These are phyloP conservation scores for Penicillium tannophilum DNA, from an alignment of 495 filamentous ascomycete genomes.

Conservation along the genomic window DNA sequence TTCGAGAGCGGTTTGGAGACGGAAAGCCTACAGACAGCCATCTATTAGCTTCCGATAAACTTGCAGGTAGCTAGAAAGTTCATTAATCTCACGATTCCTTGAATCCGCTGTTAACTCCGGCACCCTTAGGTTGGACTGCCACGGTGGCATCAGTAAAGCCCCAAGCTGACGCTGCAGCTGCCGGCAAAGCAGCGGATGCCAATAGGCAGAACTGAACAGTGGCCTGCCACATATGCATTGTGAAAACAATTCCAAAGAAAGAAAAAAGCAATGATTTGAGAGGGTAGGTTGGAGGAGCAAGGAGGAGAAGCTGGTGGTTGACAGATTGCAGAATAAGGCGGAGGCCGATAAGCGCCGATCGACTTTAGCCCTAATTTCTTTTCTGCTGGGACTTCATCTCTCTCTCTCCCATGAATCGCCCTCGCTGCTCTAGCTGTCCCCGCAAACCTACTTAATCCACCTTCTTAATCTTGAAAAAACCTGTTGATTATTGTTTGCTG, in stretches of 20 bases:
- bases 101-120: slow-evolving; percentile 59
- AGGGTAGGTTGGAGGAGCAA: slow-evolving; percentile 13
- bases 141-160: slow-evolving; percentile 83
- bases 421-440: neutral
- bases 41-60: slow-evolving; percentile 10
- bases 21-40: slow-evolving; percentile 55
- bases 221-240: slow-evolving; percentile 47
- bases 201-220: slow-evolving; percentile 44
- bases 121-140: slow-evolving; percentile 70
- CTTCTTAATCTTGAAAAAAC: neutral
- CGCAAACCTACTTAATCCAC: neutral
- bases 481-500: slow-evolving; percentile 7
- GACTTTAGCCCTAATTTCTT: slow-evolving; percentile 38
- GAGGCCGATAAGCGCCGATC: slow-evolving; percentile 37
- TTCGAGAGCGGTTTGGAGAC: slow-evolving; percentile 63
- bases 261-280: slow-evolving; percentile 10
- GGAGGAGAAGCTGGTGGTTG: slow-evolving; percentile 18
- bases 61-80: neutral
- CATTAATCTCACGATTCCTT: slow-evolving; percentile 67
- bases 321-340: slow-evolving; percentile 35
- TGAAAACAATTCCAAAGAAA: slow-evolving; percentile 19
- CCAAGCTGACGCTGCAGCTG: slow-evolving; percentile 72
- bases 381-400: slow-evolving; percentile 28
- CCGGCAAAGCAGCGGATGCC: slow-evolving; percentile 40
- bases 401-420: slow-evolving; percentile 10